phyloP scores from a whole-genome alignment of 345 rosid genomes.

The Pistacia integerrima region DNA sequence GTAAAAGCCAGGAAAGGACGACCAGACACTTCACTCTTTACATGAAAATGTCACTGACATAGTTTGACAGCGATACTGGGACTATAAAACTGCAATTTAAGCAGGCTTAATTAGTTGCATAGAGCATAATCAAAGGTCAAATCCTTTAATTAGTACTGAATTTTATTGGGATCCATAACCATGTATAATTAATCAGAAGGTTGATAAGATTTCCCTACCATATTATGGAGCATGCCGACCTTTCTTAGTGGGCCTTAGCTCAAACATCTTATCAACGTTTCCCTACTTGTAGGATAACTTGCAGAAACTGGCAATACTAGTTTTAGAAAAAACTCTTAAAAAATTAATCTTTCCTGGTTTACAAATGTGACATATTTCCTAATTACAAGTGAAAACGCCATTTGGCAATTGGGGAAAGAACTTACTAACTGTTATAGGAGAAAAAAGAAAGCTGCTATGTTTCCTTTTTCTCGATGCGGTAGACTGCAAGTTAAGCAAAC shows the following conservation, averaged over 20 bases:
- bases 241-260: slow-evolving; percentile 31
- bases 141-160: not conserved
- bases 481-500: slow-evolving; percentile 64
- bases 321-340: slow-evolving; percentile 8
- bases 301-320: slow-evolving; percentile 5
- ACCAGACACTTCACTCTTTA: not conserved
- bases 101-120: slow-evolving; percentile 5
- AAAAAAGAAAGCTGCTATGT: slow-evolving; percentile 6
- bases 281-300: slow-evolving; percentile 6
- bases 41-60: slow-evolving; percentile 3
- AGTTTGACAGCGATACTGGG: not conserved
- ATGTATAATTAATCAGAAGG: not conserved
- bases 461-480: slow-evolving; percentile 33
- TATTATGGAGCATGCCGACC: slow-evolving; percentile 16
- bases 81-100: not conserved
- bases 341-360: slow-evolving; percentile 10
- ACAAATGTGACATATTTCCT: slow-evolving; percentile 11
- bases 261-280: slow-evolving; percentile 25
- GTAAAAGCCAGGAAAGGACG: not conserved
- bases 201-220: slow-evolving; percentile 41
- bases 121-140: slow-evolving; percentile 6
- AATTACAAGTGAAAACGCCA: not conserved
- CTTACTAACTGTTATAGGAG: not conserved
- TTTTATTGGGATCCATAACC: not conserved
- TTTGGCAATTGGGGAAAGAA: not conserved